Evolutionary conservation across 352 stramenopile species (phyloP), one percentile per base, ranked within the genome.

Genomic region (Phytophthora sp.): DNA sequence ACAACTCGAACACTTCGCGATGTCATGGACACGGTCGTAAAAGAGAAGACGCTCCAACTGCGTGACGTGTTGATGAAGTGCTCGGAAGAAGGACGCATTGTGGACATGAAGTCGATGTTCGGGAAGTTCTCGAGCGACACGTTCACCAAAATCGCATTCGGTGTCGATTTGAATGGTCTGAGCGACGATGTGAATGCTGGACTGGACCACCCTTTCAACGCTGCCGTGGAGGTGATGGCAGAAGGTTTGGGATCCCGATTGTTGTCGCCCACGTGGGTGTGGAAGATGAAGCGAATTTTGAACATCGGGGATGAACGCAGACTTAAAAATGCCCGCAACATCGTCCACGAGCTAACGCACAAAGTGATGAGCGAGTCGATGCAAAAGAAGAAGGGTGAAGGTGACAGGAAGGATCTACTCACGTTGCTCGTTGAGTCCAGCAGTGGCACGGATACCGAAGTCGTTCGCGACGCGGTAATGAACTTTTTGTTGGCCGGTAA

Each of bases 121-220:
- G 39, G 60, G 24, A 59, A 73, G 20, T 79, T 88, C 46, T 88
- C 75, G 26, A 74, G 82, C 17, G 82, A 89, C 42, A 62, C 79
- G n/a, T 90, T 92, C 54, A 74, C 77, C 26, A 66, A 87, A 30
- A 80, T 91, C 35, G 79, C 54, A 23, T 90, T 92, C 42, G 77
- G 79, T 8, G 56, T 87, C 34, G 65, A 85, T 18, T 50, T 81
- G 30, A 21, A 59, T 64, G 39, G 56, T 20, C 61, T 77, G 4
- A 46, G 24, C 8, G 43, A 54, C 20, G 44, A 62, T 15, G 38
- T 66, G 24, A 17, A 54, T 12, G 30, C 30, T 17, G 61, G 62
- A 31, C 54, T 66, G 15, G 59, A 74, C 15, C 32, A 54, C 8
- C 41, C 28, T 26, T 45, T 66, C 27, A 27, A 68, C 50, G 31